A percentile compares a stretch with the other conserved stretches of the same genome.
Evolutionary conservation across 441 rosid species (phyloP).

Genomic region (Adansonia gregorii): DNA sequence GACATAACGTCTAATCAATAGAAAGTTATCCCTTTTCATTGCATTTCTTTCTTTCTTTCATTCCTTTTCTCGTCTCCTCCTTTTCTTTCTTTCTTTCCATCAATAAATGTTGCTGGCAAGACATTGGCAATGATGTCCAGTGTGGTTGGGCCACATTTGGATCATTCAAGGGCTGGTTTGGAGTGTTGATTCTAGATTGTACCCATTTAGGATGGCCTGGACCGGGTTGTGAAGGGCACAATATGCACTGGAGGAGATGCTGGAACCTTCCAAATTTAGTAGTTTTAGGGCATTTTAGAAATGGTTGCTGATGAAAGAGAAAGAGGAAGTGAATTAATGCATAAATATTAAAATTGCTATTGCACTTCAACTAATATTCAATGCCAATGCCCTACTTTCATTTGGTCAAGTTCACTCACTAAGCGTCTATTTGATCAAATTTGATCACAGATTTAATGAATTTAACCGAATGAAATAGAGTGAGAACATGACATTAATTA

Average conservation of each 20-base stretch:
- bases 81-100: not conserved
- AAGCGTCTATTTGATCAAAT: not conserved
- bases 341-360: not conserved
- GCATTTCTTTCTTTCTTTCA: not conserved
- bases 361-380: not conserved
- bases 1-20: not conserved
- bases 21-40: not conserved
- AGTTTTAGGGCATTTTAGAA: not conserved
- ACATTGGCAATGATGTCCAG: not conserved
- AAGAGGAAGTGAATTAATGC: not conserved
- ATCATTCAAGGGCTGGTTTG: not conserved
- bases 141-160: not conserved
- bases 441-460: not conserved
- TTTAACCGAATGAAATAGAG: not conserved
- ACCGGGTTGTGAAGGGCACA: too few species aligned
- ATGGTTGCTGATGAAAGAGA: not conserved
- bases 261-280: not conserved
- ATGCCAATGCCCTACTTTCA: not conserved
- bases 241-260: too few species aligned
- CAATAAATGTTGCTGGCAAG: not conserved
- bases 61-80: too few species aligned
- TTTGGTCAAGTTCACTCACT: not conserved
- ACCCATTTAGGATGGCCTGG: too few species aligned
- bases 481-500: not conserved
- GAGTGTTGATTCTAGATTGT: not conserved